phyloP scores from a whole-genome alignment of 768 basidiomycete genomes.

The Leccinellum rugosiceps region DNA sequence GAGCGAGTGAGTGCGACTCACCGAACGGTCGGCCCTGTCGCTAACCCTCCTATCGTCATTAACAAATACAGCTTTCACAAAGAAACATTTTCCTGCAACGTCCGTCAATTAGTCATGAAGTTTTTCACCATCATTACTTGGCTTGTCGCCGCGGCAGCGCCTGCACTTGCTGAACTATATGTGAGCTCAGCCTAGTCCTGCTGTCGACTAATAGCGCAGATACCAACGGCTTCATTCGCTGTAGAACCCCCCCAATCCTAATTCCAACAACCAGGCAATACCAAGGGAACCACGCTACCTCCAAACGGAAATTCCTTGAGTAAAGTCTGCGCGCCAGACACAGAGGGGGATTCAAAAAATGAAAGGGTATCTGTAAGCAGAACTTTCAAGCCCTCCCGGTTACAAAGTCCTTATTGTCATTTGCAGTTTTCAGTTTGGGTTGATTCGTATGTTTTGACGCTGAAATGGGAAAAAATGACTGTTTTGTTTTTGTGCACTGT shows the following conservation, averaged over 20 bases:
- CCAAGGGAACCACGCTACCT: no score
- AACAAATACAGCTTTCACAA: neutral
- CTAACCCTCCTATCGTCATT: neutral
- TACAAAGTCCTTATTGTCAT: neutral
- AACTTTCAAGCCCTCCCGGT: no score
- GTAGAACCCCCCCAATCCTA: no score
- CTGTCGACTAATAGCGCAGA: neutral
- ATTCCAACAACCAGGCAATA: no score
- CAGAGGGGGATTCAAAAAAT: no score
- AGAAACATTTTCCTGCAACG: neutral
- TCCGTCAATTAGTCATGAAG: neutral
- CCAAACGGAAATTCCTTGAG: no score
- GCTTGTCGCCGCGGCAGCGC: neutral
- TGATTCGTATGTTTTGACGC: neutral
- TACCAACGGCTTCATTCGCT: neutral
- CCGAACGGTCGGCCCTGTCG: neutral
- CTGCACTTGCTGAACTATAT: neutral
- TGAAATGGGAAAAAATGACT: neutral
- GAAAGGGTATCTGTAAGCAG: no score
- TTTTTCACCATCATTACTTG: neutral
- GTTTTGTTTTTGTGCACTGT: neutral
- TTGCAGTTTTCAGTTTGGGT: neutral
- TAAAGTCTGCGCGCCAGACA: no score
- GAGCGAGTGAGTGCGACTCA: neutral
- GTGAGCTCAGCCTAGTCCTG: neutral